A percentile compares a stretch with the other conserved stretches of the same genome.
Evolutionary conservation across 352 stramenopile species (phyloP).

Genomic region (Pythium myriotylum): DNA sequence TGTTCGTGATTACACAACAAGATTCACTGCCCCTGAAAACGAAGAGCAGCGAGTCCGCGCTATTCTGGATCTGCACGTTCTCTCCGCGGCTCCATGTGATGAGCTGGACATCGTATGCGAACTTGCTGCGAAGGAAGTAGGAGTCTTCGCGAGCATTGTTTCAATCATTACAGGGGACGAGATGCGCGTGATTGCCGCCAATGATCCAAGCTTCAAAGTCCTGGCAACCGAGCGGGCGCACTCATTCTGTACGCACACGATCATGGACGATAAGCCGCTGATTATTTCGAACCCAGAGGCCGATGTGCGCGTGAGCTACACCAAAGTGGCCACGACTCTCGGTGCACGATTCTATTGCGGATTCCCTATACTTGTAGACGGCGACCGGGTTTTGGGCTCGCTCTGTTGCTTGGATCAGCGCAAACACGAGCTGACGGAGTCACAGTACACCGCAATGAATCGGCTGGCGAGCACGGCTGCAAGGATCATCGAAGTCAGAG

Average conservation of each 20-base stretch:
- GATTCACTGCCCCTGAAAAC: not conserved
- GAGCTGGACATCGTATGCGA: constrained; percentile 71
- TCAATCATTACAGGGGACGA: constrained; percentile 60
- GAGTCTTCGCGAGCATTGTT: constrained; percentile 41
- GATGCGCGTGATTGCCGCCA: constrained; percentile 48
- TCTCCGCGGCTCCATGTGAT: constrained; percentile 36
- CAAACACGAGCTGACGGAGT: constrained; percentile 22
- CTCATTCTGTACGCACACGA: constrained; percentile 61
- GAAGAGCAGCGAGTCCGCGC: constrained; percentile 46
- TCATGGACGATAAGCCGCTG: constrained; percentile 57
- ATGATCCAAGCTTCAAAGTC: constrained; percentile 35
- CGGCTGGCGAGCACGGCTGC: constrained; percentile 47
- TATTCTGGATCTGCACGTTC: constrained; percentile 32
- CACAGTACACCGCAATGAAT: constrained; percentile 22
- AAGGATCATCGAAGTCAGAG: constrained; percentile 40
- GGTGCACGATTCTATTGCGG: constrained; percentile 72
- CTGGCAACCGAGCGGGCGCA: constrained; percentile 45
- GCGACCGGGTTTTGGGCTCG: constrained; percentile 44
- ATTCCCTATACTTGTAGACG: constrained; percentile 44
- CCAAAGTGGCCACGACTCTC: constrained; percentile 28
- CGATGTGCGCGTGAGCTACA: constrained; percentile 58
- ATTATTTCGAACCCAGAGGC: constrained; percentile 55
- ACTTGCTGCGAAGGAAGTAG: constrained; percentile 44
- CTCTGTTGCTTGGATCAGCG: constrained; percentile 44
- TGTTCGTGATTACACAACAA: not conserved